Evolutionary conservation across 2,329 filamentous ascomycete species (phyloP).

Genomic region (Aspergillus sp.): DNA sequence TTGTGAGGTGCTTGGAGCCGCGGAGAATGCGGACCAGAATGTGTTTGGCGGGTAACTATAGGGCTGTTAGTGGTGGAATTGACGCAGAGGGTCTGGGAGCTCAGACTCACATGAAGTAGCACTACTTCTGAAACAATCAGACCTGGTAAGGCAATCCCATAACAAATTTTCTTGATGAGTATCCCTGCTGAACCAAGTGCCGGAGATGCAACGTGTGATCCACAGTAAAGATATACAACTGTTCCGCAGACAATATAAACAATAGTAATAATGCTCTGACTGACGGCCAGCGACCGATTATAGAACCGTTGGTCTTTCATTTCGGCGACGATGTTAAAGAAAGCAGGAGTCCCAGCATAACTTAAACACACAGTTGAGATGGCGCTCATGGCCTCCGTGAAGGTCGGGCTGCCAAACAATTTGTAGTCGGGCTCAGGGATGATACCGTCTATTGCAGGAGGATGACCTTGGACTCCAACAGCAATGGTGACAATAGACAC

Average conservation of each 20-base stretch:
- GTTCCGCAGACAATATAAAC: conserved; percentile 65
- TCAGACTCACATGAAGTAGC: background rate
- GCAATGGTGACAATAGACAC: conserved; percentile 27
- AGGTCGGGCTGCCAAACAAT: conserved; percentile 18
- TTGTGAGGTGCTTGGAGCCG: conserved; percentile 54
- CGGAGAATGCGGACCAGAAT: conserved; percentile 65
- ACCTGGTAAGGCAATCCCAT: conserved; percentile 62
- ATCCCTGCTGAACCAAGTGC: conserved; percentile 62
- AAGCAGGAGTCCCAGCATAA: conserved; percentile 41
- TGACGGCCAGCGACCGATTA: conserved; percentile 59
- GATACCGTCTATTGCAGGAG: background rate
- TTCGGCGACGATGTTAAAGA: conserved; percentile 66
- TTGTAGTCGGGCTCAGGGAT: conserved; percentile 7
- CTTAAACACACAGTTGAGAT: conserved; percentile 10
- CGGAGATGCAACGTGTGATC: conserved; percentile 60
- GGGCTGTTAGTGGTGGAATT: conserved; percentile 50
- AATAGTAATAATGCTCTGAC: conserved; percentile 57
- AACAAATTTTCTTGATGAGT: conserved; percentile 61
- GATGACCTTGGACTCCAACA: conserved; percentile 22
- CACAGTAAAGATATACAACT: conserved; percentile 67
- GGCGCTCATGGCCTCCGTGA: conserved; percentile 21
- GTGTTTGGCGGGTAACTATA: conserved; percentile 64
- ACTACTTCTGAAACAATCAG: background rate
- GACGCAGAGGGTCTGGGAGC: no score
- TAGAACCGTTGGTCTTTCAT: conserved; percentile 60